Evolutionary conservation across 805 yeast genomes (phyloP).

Genomic region (Candida berthetii): DNA sequence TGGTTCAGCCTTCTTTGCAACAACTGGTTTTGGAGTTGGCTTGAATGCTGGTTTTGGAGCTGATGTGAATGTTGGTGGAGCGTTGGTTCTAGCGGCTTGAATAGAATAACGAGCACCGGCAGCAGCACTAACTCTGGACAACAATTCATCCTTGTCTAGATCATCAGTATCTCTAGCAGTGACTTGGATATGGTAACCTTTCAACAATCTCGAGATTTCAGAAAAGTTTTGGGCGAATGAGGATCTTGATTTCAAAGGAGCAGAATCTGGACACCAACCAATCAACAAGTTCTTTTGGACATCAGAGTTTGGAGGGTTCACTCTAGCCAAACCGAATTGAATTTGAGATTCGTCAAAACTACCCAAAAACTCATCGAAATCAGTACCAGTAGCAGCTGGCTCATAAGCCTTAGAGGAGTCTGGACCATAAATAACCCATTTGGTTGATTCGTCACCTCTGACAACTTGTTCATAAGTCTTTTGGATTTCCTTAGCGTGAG

Average conservation of each 20-base stretch:
- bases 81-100: conserved; percentile 33
- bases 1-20: conserved; percentile 4
- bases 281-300: conserved; percentile 77
- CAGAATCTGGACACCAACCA: conserved; percentile 98
- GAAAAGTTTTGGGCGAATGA: conserved; percentile 76
- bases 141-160: conserved; percentile 69
- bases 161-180: conserved; percentile 96
- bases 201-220: conserved; percentile 60
- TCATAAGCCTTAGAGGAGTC: conserved; percentile 41
- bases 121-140: conserved; percentile 77
- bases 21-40: conserved; percentile 21
- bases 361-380: conserved; percentile 69
- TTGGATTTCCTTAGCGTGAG: conserved; percentile 72
- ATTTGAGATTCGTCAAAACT: conserved; percentile 83
- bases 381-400: conserved; percentile 46
- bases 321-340: conserved; percentile 86
- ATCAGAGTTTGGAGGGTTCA: conserved; percentile 87
- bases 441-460: conserved; percentile 59
- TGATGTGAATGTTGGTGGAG: conserved; percentile 20
- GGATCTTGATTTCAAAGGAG: conserved; percentile 71
- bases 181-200: conserved; percentile 91
- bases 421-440: conserved; percentile 82
- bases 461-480: conserved; percentile 73
- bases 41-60: conserved; percentile 15
- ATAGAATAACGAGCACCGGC: conserved; percentile 93